These are phyloP conservation scores for Rhizomucor miehei DNA, from an alignment of 371 early-diverging fungal species.

Conservation along the genomic window DNA sequence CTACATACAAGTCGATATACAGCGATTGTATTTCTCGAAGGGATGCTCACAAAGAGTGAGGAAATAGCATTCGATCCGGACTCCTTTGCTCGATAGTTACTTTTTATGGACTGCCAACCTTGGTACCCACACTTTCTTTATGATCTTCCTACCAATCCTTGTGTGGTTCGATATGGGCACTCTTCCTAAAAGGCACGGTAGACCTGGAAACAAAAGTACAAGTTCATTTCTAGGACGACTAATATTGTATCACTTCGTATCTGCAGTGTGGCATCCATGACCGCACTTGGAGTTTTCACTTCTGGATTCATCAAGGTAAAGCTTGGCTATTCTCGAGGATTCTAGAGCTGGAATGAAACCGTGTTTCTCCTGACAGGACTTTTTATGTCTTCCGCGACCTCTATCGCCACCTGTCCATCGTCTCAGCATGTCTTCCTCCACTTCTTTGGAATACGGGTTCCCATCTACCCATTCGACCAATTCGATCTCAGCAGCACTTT, in stretches of 20 bases:
- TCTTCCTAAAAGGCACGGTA: conserved; percentile 52
- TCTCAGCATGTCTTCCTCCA: conserved; percentile 57
- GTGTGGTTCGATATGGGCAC: conserved; percentile 70
- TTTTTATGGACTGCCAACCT: conserved; percentile 64
- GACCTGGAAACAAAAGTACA: neutral
- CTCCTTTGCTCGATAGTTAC: conserved; percentile 53
- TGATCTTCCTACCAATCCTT: conserved; percentile 65
- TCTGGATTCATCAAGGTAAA: conserved; percentile 69
- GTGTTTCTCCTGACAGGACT: conserved; percentile 68
- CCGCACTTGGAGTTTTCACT: conserved; percentile 67
- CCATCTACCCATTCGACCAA: conserved; percentile 81
- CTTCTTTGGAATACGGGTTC: conserved; percentile 76
- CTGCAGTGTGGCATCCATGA: conserved; percentile 39
- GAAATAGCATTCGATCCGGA: conserved; percentile 33
- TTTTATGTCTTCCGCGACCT: conserved; percentile 74
- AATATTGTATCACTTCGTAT: neutral
- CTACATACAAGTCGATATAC: no score
- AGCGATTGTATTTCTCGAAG: no score
- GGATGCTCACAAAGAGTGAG: no score
- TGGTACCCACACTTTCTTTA: conserved; percentile 74
- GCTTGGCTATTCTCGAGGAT: no score
- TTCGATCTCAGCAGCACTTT: conserved; percentile 69
- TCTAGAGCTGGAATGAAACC: neutral
- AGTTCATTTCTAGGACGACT: neutral
- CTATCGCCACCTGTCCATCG: conserved; percentile 70